A percentile compares a stretch with the other conserved stretches of the same genome.
Conservation (phyloP, 805 yeast species). For the Ogataea corticis region DNA sequence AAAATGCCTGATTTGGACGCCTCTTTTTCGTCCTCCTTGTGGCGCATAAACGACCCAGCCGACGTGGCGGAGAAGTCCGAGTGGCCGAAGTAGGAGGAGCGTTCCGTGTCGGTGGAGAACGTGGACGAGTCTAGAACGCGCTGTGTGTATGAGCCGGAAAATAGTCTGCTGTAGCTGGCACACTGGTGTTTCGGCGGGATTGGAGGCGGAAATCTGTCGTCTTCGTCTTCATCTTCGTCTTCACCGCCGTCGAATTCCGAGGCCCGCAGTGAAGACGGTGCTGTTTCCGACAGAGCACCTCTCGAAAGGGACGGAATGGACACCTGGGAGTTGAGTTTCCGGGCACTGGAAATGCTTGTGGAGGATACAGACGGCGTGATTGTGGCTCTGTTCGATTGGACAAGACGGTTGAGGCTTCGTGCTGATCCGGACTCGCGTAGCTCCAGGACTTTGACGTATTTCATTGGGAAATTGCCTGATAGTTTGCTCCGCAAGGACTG, state of each 20-base stretch:
- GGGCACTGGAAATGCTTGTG: conserved; percentile 16
- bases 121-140: conserved; percentile 33
- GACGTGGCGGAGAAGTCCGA: conserved; percentile 87
- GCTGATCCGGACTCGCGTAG: conserved; percentile 13
- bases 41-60: conserved; percentile 82
- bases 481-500: conserved; percentile 73
- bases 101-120: conserved; percentile 35
- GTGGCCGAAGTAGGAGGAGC: conserved; percentile 48
- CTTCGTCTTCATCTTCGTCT: conserved; percentile 15
- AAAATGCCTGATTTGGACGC: conserved; percentile 41
- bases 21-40: conserved; percentile 42
- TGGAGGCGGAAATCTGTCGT: conserved; percentile 29
- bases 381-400: conserved; percentile 7
- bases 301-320: conserved; percentile 17
- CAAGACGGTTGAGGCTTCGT: conserved; percentile 8
- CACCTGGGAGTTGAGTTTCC: conserved; percentile 14
- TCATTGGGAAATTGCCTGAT: conserved; percentile 84
- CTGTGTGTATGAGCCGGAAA: conserved; percentile 27
- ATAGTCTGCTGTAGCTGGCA: conserved; percentile 14
- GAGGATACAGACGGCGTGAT: conserved; percentile 21
- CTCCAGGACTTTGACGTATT: conserved; percentile 61
- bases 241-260: conserved; percentile 11
- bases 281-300: conserved; percentile 6
- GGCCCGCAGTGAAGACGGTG: conserved; percentile 1
- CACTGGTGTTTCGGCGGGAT: conserved; percentile 40